Evolutionary conservation across 2,329 filamentous ascomycete species (phyloP).

Genomic region (Chrysosporium queenslandicum): DNA sequence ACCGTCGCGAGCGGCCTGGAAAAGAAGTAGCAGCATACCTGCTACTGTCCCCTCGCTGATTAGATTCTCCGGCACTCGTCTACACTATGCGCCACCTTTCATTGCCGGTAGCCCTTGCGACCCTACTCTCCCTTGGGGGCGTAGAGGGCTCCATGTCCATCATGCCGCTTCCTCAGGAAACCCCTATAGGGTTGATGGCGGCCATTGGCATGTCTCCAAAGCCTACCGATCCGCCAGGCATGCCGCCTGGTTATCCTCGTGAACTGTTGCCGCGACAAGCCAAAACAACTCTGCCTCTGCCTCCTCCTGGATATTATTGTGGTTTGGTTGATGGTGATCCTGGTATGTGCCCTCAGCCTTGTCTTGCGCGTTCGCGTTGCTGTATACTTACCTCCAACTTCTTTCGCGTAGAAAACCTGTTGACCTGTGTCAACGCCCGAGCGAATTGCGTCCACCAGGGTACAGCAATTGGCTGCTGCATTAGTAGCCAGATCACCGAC

Average conservation of each 20-base stretch:
- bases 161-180: slow-evolving; percentile 15
- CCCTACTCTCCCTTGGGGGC: slow-evolving; percentile 15
- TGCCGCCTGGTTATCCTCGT: slow-evolving; percentile 14
- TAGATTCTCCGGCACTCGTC: neutral
- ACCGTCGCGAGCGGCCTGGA: neutral
- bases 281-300: slow-evolving; percentile 11
- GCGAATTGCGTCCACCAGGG: slow-evolving; percentile 17
- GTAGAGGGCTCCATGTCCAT: slow-evolving; percentile 13
- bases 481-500: slow-evolving; percentile 13
- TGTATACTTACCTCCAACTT: neutral
- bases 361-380: neutral
- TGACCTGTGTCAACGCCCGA: slow-evolving; percentile 17
- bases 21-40: neutral
- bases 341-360: slow-evolving; percentile 13
- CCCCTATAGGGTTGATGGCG: slow-evolving; percentile 14
- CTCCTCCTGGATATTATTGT: slow-evolving; percentile 17
- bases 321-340: slow-evolving; percentile 17
- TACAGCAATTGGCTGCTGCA: slow-evolving; percentile 18
- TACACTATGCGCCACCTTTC: slow-evolving; percentile 13
- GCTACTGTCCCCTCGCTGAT: neutral
- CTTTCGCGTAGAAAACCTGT: slow-evolving; percentile 13
- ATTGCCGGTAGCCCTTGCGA: slow-evolving; percentile 11
- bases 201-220: slow-evolving; percentile 17
- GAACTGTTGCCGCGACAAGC: slow-evolving; percentile 12
- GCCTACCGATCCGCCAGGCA: slow-evolving; percentile 16